A percentile compares a stretch with the other conserved stretches of the same genome.
Conservation (phyloP, 2,329 filamentous ascomycete genomes). For the Colletotrichum sp. region DNA sequence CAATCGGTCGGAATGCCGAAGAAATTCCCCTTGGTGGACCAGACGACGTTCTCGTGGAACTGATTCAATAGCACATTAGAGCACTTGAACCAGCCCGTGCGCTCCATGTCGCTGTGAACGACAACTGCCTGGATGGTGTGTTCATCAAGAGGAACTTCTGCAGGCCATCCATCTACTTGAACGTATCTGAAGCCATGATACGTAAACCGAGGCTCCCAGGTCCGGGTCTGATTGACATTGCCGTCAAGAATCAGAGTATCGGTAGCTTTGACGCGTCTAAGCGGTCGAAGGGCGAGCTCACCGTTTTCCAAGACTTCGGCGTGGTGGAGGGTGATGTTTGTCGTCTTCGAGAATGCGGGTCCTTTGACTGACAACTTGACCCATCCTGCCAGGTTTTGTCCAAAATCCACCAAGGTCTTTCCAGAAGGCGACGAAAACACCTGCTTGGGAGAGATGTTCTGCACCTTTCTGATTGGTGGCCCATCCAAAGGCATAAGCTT, state of each 20-base stretch:
- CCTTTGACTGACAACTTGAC: slow-evolving; percentile 38
- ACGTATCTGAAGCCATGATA: slow-evolving; percentile 59
- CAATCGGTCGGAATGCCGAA: slow-evolving; percentile 62
- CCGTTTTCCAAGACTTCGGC: slow-evolving; percentile 60
- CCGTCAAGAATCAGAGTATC: slow-evolving; percentile 43
- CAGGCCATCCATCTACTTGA: slow-evolving; percentile 49
- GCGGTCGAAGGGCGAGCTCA: slow-evolving; percentile 44
- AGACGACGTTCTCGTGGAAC: slow-evolving; percentile 58
- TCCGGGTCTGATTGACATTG: background rate
- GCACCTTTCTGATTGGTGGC: slow-evolving; percentile 46
- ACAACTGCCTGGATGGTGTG: slow-evolving; percentile 33
- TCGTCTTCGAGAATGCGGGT: slow-evolving; percentile 32
- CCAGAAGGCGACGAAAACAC: slow-evolving; percentile 41
- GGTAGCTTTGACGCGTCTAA: slow-evolving; percentile 44
- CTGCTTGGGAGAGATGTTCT: slow-evolving; percentile 30
- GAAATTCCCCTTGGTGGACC: slow-evolving; percentile 66
- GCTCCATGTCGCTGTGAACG: slow-evolving; percentile 57
- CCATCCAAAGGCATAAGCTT: slow-evolving; percentile 43
- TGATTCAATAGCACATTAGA: slow-evolving; percentile 57
- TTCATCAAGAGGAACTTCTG: slow-evolving; percentile 18
- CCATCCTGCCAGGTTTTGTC: slow-evolving; percentile 61
- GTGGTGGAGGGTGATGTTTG: slow-evolving; percentile 41
- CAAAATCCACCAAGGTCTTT: slow-evolving; percentile 57
- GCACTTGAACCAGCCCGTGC: slow-evolving; percentile 54
- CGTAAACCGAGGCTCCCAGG: slow-evolving; percentile 52